A percentile compares a stretch with the other conserved stretches of the same genome.
Evolutionary conservation across 768 basidiomycete genomes (phyloP).

Genomic region (Lactarius pseudohatsudake): DNA sequence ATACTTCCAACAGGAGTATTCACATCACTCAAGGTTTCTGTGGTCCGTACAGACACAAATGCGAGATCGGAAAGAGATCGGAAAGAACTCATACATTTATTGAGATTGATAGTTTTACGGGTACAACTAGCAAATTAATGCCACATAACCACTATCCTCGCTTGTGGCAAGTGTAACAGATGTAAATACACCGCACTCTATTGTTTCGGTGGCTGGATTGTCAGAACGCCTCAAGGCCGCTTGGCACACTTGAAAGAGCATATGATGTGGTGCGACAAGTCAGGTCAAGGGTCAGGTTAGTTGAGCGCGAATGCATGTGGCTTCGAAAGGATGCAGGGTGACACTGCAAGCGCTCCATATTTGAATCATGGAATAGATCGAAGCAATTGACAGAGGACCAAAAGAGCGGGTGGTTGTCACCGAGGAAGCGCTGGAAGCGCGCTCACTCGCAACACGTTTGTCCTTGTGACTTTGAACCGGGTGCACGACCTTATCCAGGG

Average conservation of each 20-base stretch:
- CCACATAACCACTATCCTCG: conserved; percentile 7
- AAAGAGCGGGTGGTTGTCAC: conserved; percentile 3
- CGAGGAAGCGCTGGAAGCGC: conserved; percentile 22
- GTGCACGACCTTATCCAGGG: conserved; percentile 17
- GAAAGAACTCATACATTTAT: conserved; percentile 14
- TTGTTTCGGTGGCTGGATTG: background rate
- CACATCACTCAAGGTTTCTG: conserved; percentile 13
- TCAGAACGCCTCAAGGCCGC: conserved; percentile 8
- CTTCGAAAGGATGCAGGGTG: conserved; percentile 18
- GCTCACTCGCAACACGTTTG: background rate
- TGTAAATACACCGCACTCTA: background rate
- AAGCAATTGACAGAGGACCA: conserved; percentile 1
- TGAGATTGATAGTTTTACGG: background rate
- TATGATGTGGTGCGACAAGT: conserved; percentile 23
- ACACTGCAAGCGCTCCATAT: conserved; percentile 3
- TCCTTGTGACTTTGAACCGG: conserved; percentile 17
- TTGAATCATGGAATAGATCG: conserved; percentile 14
- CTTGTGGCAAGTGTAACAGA: background rate
- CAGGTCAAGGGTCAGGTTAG: conserved; percentile 11
- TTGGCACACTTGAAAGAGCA: conserved; percentile 10
- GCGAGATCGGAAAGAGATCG: conserved; percentile 27
- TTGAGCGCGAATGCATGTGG: conserved; percentile 2
- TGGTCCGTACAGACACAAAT: background rate
- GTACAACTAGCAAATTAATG: conserved; percentile 2
- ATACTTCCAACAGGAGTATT: background rate